phyloP scores from a whole-genome alignment of 768 basidiomycete species.

The Artomyces pyxidatus region DNA sequence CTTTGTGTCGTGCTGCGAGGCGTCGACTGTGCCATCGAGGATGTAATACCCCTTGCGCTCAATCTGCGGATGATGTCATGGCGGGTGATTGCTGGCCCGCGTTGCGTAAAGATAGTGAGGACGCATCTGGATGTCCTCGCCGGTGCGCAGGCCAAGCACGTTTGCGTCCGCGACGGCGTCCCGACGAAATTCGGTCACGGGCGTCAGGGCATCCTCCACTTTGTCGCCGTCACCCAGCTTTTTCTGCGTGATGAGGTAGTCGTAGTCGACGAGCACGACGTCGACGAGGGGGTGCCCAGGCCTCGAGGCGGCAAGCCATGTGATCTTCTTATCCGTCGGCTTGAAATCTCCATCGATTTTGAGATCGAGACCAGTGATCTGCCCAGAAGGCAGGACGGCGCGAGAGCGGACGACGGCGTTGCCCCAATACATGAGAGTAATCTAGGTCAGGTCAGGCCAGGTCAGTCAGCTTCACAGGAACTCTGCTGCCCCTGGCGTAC shows the following conservation, averaged over 20 bases:
- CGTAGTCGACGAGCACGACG: constrained; percentile 85
- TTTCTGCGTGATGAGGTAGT: constrained; percentile 99
- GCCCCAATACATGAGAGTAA: constrained; percentile 99
- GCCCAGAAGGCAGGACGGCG: constrained; percentile 42
- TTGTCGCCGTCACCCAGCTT: constrained; percentile 93
- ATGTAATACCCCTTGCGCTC: constrained; percentile 97
- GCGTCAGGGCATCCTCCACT: constrained; percentile 76
- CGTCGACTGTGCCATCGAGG: constrained; percentile 50
- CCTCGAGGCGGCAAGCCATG: constrained; percentile 76
- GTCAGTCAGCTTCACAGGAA: background rate
- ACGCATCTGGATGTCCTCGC: constrained; percentile 98
- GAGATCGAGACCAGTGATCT: constrained; percentile 68
- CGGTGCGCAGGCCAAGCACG: constrained; percentile 61
- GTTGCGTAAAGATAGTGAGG: too few species aligned
- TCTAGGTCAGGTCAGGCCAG: constrained; percentile 31
- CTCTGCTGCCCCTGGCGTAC: constrained; percentile 36
- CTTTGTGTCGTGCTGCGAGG: constrained; percentile 47
- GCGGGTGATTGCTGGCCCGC: too few species aligned
- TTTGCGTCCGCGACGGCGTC: constrained; percentile 82
- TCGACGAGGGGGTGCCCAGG: constrained; percentile 40
- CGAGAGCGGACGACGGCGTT: constrained; percentile 89
- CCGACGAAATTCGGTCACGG: constrained; percentile 82
- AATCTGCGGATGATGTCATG: too few species aligned
- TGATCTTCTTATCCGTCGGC: constrained; percentile 98
- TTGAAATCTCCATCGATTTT: constrained; percentile 96